Base-by-base conservation (phyloP, 164 flowering plant species). In the Dillenia suffruticosa region DNA sequence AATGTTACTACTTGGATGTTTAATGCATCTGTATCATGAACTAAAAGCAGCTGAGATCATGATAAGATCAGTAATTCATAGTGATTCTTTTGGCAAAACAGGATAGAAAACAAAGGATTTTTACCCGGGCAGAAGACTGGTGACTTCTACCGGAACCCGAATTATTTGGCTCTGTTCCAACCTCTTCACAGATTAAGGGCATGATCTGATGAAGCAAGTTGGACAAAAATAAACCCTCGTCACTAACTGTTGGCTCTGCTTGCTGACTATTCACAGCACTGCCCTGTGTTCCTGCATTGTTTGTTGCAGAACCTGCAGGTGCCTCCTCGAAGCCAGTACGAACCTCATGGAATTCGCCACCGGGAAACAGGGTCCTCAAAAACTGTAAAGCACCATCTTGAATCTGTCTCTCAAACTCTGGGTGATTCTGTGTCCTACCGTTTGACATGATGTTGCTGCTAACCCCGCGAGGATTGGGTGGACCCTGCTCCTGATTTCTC, bases 171-270 rank as follows among this genome's bases (percentile, higher is more conserved):
- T 50, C 71, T 9, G 54, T 40, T 11, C 26, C 71, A 19, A 64
- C 46, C 53, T 45, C 50, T 49, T 77, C 74, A 62, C 85, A 72
- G 67, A 86, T 65, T 13, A 73, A 14, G 9, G 92, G 92, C 76
- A 86, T 77, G 49, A 84, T 63, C 59, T 81, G 88, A 43, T 58
- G 84, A 47, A 87, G 77, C 59, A 82, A 49, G 60, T 73, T 70
- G 15, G 89, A 84, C 57, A 87, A 74, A 59, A 79, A 72, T 46
- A 69, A 48, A 45, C 86, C 89, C 56, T 81, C 85, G 49, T 78
- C 80, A 63, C 67, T 68, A 11, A 62, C 66, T 43, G 61, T 58
- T 44, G 74, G 51, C 44, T 69, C 61, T 56, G 72, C 66, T 56
- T 66, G 83, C 47, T 63, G 71, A 51, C 71, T 45, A 64, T 48